phyloP scores from a whole-genome alignment of 129 eudicot species.

The Glebionis coronaria region DNA sequence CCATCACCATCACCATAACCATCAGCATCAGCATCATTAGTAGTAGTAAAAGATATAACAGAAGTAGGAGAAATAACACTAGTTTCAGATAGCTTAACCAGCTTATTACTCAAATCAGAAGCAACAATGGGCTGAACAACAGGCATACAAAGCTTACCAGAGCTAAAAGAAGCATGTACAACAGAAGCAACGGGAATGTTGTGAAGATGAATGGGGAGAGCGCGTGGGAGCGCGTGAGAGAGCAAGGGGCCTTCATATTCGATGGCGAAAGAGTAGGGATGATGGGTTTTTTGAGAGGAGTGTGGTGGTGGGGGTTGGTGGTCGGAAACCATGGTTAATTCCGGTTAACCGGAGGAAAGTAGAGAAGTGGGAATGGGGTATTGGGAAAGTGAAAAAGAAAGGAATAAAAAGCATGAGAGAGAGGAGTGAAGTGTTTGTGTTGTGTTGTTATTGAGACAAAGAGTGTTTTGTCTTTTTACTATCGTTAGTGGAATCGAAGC shows the following conservation, averaged over 20 bases:
- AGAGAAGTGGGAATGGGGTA: conserved; percentile 9
- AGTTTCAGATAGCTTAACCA: conserved; percentile 47
- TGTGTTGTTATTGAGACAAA: conserved; percentile 30
- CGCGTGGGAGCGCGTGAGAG: conserved; percentile 65
- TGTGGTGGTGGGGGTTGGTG: conserved; percentile 34
- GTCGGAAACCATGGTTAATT: conserved; percentile 28
- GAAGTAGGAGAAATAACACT: conserved; percentile 81
- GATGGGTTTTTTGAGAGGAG: too few species aligned
- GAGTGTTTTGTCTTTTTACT: conserved; percentile 37
- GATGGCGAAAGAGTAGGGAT: conserved; percentile 63
- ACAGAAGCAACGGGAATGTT: conserved; percentile 84
- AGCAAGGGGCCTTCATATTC: conserved; percentile 93
- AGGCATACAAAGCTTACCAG: conserved; percentile 54
- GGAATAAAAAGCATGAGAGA: conserved; percentile 20
- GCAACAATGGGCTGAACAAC: conserved; percentile 77
- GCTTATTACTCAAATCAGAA: conserved; percentile 39
- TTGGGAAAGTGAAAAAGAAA: conserved; percentile 28
- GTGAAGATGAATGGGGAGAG: conserved; percentile 71
- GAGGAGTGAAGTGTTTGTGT: conserved; percentile 4
- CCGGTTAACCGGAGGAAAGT: neutral
- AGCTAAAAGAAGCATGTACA: conserved; percentile 40
- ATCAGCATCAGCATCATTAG: too few species aligned
- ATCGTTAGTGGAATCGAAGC: conserved; percentile 33
- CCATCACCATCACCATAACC: too few species aligned
- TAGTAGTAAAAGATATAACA: conserved; percentile 45